Evolutionary conservation across 148 eudicot genomes (phyloP).

Genomic region (Mesembryanthemum crystallinum): DNA sequence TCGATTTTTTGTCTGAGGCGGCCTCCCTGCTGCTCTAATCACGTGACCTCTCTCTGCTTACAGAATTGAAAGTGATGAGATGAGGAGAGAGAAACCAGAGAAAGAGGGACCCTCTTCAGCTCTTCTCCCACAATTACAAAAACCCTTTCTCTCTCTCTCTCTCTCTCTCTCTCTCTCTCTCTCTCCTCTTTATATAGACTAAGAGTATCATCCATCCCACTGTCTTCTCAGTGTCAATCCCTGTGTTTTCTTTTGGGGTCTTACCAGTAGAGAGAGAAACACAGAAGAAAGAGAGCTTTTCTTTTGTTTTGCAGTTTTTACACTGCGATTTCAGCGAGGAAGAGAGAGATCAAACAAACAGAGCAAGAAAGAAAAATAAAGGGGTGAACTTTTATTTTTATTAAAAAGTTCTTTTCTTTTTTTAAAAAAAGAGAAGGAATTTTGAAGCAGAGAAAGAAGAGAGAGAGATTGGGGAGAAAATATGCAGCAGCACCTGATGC

Average conservation of each 20-base stretch:
- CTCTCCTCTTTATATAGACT: slow-evolving; percentile 21
- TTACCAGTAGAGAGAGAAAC: slow-evolving; percentile 20
- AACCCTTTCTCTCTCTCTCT: not conserved
- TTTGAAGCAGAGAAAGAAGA: not conserved
- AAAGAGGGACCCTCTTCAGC: slow-evolving; percentile 12
- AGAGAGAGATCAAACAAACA: not conserved
- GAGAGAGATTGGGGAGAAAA: slow-evolving; percentile 17
- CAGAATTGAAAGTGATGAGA: slow-evolving; percentile 19
- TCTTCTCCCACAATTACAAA: no score
- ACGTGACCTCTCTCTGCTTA: slow-evolving; percentile 33
- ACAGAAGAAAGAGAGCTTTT: not conserved
- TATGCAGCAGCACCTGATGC: slow-evolving; percentile 99
- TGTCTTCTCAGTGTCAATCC: slow-evolving; percentile 36
- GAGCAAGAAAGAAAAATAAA: not conserved
- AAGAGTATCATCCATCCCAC: not conserved
- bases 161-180: slow-evolving; percentile 15
- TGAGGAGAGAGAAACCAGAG: not conserved
- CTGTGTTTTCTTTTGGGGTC: slow-evolving; percentile 11
- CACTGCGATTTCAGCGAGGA: slow-evolving; percentile 16
- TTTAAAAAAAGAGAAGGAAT: not conserved
- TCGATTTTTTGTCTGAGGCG: slow-evolving; percentile 22
- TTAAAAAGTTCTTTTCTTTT: not conserved
- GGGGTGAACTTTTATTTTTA: not conserved
- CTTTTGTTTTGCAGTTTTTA: not conserved
- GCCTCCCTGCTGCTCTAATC: slow-evolving; percentile 27